Conservation (phyloP, 1,139 yeast genomes). For the Arxiozyma heterogenica region DNA sequence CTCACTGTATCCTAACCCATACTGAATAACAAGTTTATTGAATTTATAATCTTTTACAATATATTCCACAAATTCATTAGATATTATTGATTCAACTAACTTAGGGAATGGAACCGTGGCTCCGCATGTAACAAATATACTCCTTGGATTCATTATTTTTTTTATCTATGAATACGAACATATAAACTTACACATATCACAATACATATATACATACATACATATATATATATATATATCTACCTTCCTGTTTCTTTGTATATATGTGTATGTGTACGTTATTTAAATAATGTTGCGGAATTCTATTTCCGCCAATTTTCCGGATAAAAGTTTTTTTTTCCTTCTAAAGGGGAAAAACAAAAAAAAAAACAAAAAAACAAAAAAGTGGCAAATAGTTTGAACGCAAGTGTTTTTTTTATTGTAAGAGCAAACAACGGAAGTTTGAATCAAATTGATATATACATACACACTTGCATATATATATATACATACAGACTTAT, state of each 20-base stretch:
- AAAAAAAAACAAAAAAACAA: too few species aligned
- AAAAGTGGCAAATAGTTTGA: background rate
- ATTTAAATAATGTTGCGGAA: background rate
- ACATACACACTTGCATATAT: background rate
- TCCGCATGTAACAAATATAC: constrained; percentile 61
- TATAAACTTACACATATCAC: background rate
- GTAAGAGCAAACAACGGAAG: too few species aligned
- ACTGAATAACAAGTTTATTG: constrained; percentile 48
- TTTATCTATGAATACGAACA: background rate
- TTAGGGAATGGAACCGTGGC: constrained; percentile 71
- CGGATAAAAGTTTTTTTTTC: too few species aligned
- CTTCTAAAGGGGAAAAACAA: too few species aligned
- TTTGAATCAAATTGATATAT: too few species aligned
- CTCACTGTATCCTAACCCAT: constrained; percentile 42
- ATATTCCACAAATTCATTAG: constrained; percentile 32
- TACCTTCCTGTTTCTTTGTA: too few species aligned
- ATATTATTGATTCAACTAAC: constrained; percentile 40
- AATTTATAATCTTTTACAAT: constrained; percentile 33
- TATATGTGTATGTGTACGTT: background rate
- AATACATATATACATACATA: background rate
- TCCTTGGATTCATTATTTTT: background rate
- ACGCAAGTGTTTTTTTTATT: background rate
- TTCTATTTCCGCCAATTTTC: background rate
- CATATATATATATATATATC: background rate
- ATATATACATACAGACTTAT: too few species aligned